Evolutionary conservation across 208 protist species (phyloP).

Genomic region (Leishmania amazonensis): DNA sequence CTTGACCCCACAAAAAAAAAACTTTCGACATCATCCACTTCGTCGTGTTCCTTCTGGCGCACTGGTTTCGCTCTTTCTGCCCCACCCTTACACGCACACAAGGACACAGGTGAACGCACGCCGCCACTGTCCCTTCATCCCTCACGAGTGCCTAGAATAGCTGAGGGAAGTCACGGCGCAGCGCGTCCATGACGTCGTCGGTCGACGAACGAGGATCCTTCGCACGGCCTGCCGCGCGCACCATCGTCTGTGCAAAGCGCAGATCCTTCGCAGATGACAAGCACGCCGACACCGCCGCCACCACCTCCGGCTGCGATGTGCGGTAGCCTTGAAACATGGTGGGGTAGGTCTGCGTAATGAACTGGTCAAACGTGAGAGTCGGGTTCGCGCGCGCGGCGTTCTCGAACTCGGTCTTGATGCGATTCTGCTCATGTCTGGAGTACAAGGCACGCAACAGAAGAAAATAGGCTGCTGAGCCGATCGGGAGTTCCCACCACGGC

Average conservation of each 20-base stretch:
- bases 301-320: conserved; percentile 65
- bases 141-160: conserved; percentile 31
- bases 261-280: conserved; percentile 56
- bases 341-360: conserved; percentile 71
- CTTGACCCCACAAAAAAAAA: neutral
- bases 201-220: conserved; percentile 64
- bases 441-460: conserved; percentile 68
- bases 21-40: neutral
- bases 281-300: conserved; percentile 75
- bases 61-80: neutral
- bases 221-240: conserved; percentile 60
- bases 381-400: conserved; percentile 46
- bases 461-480: conserved; percentile 60
- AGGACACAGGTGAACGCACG: neutral
- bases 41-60: neutral
- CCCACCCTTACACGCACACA: neutral
- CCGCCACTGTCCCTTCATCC: neutral
- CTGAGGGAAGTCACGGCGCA: conserved; percentile 71
- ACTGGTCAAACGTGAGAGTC: conserved; percentile 76
- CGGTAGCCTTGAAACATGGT: conserved; percentile 80
- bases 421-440: conserved; percentile 57
- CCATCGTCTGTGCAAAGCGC: conserved; percentile 67
- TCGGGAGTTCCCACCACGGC: conserved; percentile 80
- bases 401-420: conserved; percentile 83
- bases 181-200: conserved; percentile 76